Evolutionary conservation across 164 flowering plant species (phyloP), one percentile per base, ranked within the genome.

Genomic region (Saururus chinensis): DNA sequence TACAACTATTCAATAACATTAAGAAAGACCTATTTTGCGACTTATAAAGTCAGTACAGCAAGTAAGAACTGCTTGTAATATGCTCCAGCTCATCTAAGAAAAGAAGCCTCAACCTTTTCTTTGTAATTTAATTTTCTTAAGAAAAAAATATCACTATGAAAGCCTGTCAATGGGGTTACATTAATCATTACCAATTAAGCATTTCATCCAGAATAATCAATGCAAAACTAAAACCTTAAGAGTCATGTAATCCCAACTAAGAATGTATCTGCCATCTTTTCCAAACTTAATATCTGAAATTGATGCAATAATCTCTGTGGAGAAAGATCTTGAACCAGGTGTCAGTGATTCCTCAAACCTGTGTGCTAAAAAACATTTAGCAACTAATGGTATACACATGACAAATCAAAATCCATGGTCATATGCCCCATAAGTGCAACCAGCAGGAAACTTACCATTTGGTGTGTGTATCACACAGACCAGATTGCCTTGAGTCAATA

Each of bases 241-340:
- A 51, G 92, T 85, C 95, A 88, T 88, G 72, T 85, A 88, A 67
- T 88, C 92, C 64, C 96, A 92, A 74, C 88, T 81, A 52, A 88
- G 78, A 68, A 88, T 76, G 40, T 84, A 67, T 75, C 92, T 77
- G 59, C 96, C 96, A 73, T 79, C 84, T 71, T 71, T 86, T 41
- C 75, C 81, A 80, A 88, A 88, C 73, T 88, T 88, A 40, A 88
- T 84, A 76, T 88, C 92, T 63, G 95, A 85, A 62, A 88, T 82
- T 23, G 95, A 88, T 49, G 95, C 89, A 73, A 88, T 88, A 61
- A 88, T 88, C 72, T 88, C 96, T 30, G 96, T 88, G 63, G 86
- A 88, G 77, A 89, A 89, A 60, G 96, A 89, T 67, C 86, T 81
- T 53, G 93, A 75, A 61, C 96, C 88, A 66, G 89, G 84, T 30